These are phyloP conservation scores for Coriaria nepalensis DNA, from an alignment of 306 rosid species.

Conservation along the genomic window DNA sequence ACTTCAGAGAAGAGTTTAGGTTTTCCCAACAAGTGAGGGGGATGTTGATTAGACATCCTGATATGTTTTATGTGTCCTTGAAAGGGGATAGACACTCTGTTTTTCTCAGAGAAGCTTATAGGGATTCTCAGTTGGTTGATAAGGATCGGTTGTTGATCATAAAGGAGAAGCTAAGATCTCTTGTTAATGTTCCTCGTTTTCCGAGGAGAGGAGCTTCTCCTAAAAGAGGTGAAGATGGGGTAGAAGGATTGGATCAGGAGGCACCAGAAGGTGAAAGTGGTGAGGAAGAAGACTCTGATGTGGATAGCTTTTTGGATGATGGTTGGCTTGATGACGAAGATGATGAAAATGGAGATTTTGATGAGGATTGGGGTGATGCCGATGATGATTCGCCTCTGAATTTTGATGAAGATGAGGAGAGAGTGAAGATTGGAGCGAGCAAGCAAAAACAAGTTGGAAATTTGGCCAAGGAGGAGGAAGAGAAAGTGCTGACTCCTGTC, in stretches of 20 bases:
- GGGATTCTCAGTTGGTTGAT: slow-evolving; percentile 57
- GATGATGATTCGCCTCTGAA: slow-evolving; percentile 58
- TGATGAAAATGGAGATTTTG: slow-evolving; percentile 14
- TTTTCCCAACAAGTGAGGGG: slow-evolving; percentile 86
- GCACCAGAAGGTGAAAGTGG: slow-evolving; percentile 22
- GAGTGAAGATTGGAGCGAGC: slow-evolving; percentile 18
- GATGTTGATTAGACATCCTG: slow-evolving; percentile 84
- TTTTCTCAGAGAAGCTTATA: slow-evolving; percentile 80
- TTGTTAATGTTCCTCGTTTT: slow-evolving; percentile 54
- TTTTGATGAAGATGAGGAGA: slow-evolving; percentile 42
- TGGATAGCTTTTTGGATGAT: slow-evolving; percentile 30
- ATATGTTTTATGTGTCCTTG: slow-evolving; percentile 74
- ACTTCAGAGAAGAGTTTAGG: slow-evolving; percentile 82
- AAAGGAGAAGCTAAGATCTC: slow-evolving; percentile 68
- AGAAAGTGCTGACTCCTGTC: slow-evolving; percentile 29
- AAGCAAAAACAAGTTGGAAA: slow-evolving; percentile 26
- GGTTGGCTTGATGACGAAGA: slow-evolving; percentile 19
- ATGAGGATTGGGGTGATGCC: slow-evolving; percentile 52
- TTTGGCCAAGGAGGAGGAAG: slow-evolving; percentile 12
- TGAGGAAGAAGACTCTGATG: slow-evolving; percentile 44
- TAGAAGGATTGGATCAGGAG: slow-evolving; percentile 19
- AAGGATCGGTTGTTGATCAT: slow-evolving; percentile 61
- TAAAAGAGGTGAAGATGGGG: slow-evolving; percentile 19
- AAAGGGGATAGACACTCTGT: slow-evolving; percentile 85
- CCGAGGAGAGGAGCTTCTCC: slow-evolving; percentile 25